A percentile compares a stretch with the other conserved stretches of the same genome.
Conservation (phyloP, 2,329 filamentous ascomycete genomes). For the Colletotrichum sidae region DNA sequence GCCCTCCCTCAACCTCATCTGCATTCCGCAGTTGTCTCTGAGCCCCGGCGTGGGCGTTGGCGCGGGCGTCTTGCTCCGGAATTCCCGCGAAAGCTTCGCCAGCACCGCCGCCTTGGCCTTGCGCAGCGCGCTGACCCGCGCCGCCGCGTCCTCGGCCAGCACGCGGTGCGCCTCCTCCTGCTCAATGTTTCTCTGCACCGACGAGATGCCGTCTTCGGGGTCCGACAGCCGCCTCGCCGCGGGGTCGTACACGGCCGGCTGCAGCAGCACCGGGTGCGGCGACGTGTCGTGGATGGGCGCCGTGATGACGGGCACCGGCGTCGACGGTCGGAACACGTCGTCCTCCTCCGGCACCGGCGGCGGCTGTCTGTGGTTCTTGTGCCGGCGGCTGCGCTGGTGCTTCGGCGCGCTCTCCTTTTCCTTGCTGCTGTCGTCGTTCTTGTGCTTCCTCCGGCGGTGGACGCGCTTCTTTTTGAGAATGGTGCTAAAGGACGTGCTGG, state of each 20-base stretch:
- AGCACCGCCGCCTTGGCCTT: constrained; percentile 72
- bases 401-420: constrained; percentile 35
- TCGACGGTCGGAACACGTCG: constrained; percentile 41
- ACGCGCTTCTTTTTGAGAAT: constrained; percentile 60
- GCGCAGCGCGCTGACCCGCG: constrained; percentile 65
- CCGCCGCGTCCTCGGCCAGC: constrained; percentile 67
- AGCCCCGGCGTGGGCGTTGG: constrained; percentile 26
- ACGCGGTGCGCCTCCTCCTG: constrained; percentile 67
- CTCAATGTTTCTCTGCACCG: constrained; percentile 69
- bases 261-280: constrained; percentile 63
- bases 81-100: constrained; percentile 68
- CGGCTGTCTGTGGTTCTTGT: constrained; percentile 41
- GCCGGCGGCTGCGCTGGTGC: constrained; percentile 38
- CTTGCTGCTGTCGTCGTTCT: constrained; percentile 45
- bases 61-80: constrained; percentile 40
- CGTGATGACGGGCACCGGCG: constrained; percentile 55
- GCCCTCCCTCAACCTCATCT: constrained; percentile 54
- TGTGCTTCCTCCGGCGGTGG: constrained; percentile 51
- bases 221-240: constrained; percentile 33
- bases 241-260: constrained; percentile 69
- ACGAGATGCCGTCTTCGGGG: constrained; percentile 62
- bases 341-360: constrained; percentile 34
- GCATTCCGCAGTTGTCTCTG: constrained; percentile 45
- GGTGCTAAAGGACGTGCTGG: constrained; percentile 55
- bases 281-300: constrained; percentile 62